Evolutionary conservation across 306 rosid genomes (phyloP).

Genomic region (Begonia loranthoides): DNA sequence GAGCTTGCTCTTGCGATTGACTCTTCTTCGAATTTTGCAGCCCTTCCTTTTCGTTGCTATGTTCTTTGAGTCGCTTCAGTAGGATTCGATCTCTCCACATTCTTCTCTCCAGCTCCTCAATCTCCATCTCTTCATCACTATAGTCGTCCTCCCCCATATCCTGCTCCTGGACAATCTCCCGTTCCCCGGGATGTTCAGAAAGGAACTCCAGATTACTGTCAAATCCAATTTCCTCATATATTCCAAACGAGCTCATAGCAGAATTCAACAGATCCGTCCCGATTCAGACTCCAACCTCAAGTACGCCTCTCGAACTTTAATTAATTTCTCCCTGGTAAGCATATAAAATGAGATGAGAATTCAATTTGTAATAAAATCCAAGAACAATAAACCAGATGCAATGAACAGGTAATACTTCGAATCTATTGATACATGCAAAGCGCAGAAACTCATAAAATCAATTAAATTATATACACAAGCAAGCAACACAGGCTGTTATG

Average conservation of each 20-base stretch:
- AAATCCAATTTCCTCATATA: conserved; percentile 35
- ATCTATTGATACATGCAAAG: conserved; percentile 3
- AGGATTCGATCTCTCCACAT: conserved; percentile 43
- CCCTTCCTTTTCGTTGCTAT: conserved; percentile 25
- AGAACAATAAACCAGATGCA: conserved; percentile 8
- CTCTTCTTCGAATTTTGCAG: conserved; percentile 24
- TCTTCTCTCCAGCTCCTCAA: conserved; percentile 39
- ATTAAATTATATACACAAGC: conserved; percentile 5
- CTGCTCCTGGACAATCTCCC: conserved; percentile 17
- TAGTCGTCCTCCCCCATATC: conserved; percentile 27
- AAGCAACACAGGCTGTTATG: neutral
- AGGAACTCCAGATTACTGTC: conserved; percentile 26
- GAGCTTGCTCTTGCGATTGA: conserved; percentile 50
- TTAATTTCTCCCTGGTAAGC: neutral
- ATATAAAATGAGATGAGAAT: conserved; percentile 1
- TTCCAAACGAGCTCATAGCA: conserved; percentile 17
- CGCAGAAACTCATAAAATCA: conserved; percentile 1
- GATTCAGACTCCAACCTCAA: neutral
- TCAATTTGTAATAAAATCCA: neutral
- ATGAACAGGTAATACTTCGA: conserved; percentile 6
- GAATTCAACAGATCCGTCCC: neutral
- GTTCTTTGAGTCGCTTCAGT: conserved; percentile 32
- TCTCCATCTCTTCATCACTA: conserved; percentile 41
- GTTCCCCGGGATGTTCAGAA: conserved; percentile 19
- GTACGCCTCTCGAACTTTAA: neutral